These are phyloP conservation scores for Neoscytalidium dimidiatum DNA, from an alignment of 2,329 filamentous ascomycete genomes.

Conservation along the genomic window DNA sequence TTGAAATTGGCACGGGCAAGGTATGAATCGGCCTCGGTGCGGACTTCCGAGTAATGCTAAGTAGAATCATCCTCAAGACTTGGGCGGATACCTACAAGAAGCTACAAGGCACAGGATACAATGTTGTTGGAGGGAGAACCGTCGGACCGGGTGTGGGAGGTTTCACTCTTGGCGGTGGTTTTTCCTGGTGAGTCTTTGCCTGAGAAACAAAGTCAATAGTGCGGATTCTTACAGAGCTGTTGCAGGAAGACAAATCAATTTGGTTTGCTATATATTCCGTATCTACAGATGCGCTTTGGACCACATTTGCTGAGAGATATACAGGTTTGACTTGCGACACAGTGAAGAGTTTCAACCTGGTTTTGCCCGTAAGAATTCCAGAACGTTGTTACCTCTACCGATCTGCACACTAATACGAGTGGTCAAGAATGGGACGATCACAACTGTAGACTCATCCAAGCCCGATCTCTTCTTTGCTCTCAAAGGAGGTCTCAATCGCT, in stretches of 20 bases:
- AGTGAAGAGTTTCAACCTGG: not conserved
- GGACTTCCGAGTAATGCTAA: not conserved
- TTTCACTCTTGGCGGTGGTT: slow-evolving; percentile 3
- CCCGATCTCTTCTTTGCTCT: slow-evolving; percentile 34
- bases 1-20: not conserved
- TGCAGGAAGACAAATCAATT: slow-evolving; percentile 1
- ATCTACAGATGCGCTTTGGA: not conserved
- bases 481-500: slow-evolving; percentile 40
- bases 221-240: not conserved
- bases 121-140: slow-evolving; percentile 1
- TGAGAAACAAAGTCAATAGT: too few species aligned
- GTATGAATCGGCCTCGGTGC: not conserved
- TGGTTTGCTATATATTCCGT: not conserved
- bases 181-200: not conserved
- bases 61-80: not conserved
- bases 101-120: not conserved
- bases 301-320: not conserved
- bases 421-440: not conserved
- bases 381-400: too few species aligned
- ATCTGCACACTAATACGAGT: too few species aligned
- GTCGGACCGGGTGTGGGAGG: not conserved
- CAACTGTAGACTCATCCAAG: slow-evolving; percentile 21
- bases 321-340: not conserved
- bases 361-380: not conserved
- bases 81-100: not conserved